phyloP scores from a whole-genome alignment of 768 basidiomycete genomes.

The Rubroboletus satanas region DNA sequence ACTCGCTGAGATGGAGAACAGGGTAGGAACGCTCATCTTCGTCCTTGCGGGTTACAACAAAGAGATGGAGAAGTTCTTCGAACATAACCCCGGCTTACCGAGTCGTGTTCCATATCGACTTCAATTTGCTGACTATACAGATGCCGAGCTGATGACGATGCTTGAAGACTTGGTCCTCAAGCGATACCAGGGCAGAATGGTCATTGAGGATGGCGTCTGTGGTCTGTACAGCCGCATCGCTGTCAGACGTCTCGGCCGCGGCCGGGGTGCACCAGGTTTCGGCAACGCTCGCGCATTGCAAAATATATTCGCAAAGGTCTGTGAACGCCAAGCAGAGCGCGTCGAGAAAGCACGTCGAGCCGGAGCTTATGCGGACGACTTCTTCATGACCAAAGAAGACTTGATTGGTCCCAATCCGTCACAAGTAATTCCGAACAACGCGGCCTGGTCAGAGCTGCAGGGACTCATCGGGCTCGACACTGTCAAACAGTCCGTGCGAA shows the following conservation, averaged over 20 bases:
- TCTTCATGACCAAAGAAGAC: slow-evolving; percentile 50
- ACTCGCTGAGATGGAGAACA: slow-evolving; percentile 73
- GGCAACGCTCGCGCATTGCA: slow-evolving; percentile 65
- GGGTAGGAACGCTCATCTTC: slow-evolving; percentile 60
- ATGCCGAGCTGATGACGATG: slow-evolving; percentile 54
- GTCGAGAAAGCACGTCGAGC: slow-evolving; percentile 38
- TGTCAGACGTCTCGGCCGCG: slow-evolving; percentile 15
- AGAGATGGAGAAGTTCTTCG: slow-evolving; percentile 75
- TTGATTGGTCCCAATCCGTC: slow-evolving; percentile 65
- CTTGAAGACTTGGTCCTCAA: slow-evolving; percentile 46
- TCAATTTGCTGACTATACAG: slow-evolving; percentile 58
- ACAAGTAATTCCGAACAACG: slow-evolving; percentile 40
- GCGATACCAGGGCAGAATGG: slow-evolving; percentile 48
- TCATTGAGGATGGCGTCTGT: slow-evolving; percentile 47
- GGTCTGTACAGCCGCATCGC: slow-evolving; percentile 49
- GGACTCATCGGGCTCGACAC: slow-evolving; percentile 49
- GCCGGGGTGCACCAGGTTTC: slow-evolving; percentile 44
- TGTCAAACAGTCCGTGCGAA: slow-evolving; percentile 53
- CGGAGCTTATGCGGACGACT: slow-evolving; percentile 45
- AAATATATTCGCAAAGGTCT: slow-evolving; percentile 44
- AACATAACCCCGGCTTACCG: slow-evolving; percentile 65
- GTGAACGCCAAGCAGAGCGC: slow-evolving; percentile 52
- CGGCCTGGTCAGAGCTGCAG: slow-evolving; percentile 51
- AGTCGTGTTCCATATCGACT: slow-evolving; percentile 66
- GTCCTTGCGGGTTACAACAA: slow-evolving; percentile 68